Evolutionary conservation across 2,329 filamentous ascomycete genomes (phyloP), one percentile per base, ranked within the genome.

Genomic region (Chrysoporthe puriensis): DNA sequence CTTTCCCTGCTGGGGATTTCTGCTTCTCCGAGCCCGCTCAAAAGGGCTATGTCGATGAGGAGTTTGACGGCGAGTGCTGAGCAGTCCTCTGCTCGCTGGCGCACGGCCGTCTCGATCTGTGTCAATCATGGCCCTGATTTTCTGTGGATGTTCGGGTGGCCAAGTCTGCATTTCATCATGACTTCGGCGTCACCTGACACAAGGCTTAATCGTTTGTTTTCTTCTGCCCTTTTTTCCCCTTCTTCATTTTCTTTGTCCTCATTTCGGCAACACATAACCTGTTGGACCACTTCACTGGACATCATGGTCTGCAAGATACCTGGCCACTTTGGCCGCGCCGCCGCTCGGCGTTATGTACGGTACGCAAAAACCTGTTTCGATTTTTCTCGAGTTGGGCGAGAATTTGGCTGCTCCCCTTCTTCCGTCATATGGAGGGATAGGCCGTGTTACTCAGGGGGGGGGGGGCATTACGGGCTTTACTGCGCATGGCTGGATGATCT

Each of bases 301-400:
- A 21, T 40, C 8, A 44, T 60, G 57, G 57, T 11, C 40, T 60
- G 57, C 57, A 44, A 60, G 40, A 60, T 44, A 60, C 57, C 36
- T n/a, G 40, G 13, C 5, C n/a, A 13, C 2, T 32, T 16, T 44
- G 57, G 57, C 32, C n/a, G 7, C 9, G 57, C 16, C 40, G 40
- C 16, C 26, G 3, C 16, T 46, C n/a, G 42, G 7, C 42, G 59
- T 21, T 14, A 61, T 61, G 59, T 32, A 48, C 16, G 26, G 48
- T 46, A 60, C 36, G 6, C 6, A 32, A 44, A 60, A 32, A 5
- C 9, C 8, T 60, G 57, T 43, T 14, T 60, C 21, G 57, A 44
- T 44, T 43, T 60, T 34, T n/a, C 1, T 57, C 32, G 54, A 40
- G 54, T 18, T 57, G 16, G 9, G 32, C n/a, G 54, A 57, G 18